phyloP scores from a whole-genome alignment of 441 rosid genomes.

The Rhodomyrtus psidioides region DNA sequence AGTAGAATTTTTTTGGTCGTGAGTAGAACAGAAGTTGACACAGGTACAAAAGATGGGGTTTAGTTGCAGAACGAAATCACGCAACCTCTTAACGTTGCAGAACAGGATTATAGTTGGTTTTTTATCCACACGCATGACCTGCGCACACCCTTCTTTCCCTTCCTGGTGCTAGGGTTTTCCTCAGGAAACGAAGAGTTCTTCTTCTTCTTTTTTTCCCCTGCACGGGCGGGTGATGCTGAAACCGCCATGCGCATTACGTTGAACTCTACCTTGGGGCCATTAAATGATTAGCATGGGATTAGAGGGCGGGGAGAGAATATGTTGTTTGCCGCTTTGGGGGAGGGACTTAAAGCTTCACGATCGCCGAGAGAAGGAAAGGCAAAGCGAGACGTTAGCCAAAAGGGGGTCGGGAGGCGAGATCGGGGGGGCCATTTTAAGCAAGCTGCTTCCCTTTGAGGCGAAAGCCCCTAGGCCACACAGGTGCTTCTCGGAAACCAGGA shows the following conservation, averaged over 20 bases:
- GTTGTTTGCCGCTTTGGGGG: not conserved
- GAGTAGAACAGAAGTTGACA: not conserved
- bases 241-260: not conserved
- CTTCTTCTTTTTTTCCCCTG: too few relatives aligned
- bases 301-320: not conserved
- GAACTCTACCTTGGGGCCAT: not conserved
- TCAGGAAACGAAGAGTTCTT: not conserved
- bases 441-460: not conserved
- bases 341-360: not conserved
- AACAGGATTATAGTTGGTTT: not conserved
- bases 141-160: not conserved
- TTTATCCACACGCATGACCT: not conserved
- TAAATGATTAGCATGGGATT: not conserved
- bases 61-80: not conserved
- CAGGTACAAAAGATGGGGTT: not conserved
- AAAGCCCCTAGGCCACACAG: not conserved
- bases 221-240: not conserved
- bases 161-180: not conserved
- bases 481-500: not conserved
- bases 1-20: too few relatives aligned
- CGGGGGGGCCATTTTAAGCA: not conserved
- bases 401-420: not conserved
- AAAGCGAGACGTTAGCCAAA: not conserved
- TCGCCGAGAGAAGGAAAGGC: not conserved
- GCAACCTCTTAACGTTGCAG: not conserved